Evolutionary conservation across 441 rosid species (phyloP), one percentile per base, ranked within the genome.

Genomic region (Corymbia calophylla): DNA sequence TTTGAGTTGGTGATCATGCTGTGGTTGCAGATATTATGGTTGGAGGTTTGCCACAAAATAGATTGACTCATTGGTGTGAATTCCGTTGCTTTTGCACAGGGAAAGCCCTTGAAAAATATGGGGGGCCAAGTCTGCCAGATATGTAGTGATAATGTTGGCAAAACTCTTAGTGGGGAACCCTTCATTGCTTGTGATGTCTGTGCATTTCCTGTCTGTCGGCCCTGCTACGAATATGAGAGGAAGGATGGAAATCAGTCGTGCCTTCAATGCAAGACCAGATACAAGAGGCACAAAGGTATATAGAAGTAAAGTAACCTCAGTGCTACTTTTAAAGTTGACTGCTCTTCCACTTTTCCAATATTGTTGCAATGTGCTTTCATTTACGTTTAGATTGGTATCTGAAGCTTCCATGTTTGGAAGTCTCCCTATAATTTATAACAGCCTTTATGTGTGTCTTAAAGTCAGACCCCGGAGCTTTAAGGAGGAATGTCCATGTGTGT

Each of bases 131-230:
- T 70, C 68, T 89, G 90, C 70, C 88, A 89, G 90, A 89, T 89
- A 48, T 89, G 90, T 44, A 86, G 88, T 11, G 90, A 89, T 54
- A 89, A 87, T 44, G 86, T 89, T 3, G 88, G 90, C 19, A 84
- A 89, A 73, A 56, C 68, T 44, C 54, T 87, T 1, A 73, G 70
- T 70, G 90, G 90, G 56, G 88, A 86, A 44, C 88, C 87, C 31
- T 89, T 89, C 62, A 56, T 86, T 5, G 90, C 90, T 35, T 89
- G 90, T 56, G 23, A 89, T 86, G 88, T 89, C 90, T 89, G 90
- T 66, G 90, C 90, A 66, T 89, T 89, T 89, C 90, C 90, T 49
- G 91, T 89, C 89, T 89, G 91, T 88, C 87, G 89, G 62, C 87
- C 91, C 18, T 89, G 91, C 87, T 89, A 89, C 6, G 88, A 87